Percentiles rank a stretch among this genome's conserved stretches.
phyloP scores from a whole-genome alignment of 192 early-diverging fungal species.

The Umbelopsis sp. region DNA sequence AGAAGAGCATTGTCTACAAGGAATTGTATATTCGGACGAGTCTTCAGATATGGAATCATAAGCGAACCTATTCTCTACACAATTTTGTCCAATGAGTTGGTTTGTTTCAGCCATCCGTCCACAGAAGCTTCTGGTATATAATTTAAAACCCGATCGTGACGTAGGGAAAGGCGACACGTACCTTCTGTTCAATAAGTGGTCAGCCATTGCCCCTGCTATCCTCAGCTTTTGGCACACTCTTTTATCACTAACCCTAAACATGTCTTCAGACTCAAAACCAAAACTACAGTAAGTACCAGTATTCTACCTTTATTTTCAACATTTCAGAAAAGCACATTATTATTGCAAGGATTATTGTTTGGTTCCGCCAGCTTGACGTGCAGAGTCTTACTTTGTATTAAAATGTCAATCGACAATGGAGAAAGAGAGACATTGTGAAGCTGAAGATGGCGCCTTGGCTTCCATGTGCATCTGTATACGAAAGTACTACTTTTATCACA shows the following conservation, averaged over 20 bases:
- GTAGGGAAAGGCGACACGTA: slow-evolving; percentile 15
- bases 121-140: neutral
- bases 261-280: slow-evolving; percentile 17
- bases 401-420: no score
- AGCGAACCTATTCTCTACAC: no score
- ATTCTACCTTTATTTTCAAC: neutral
- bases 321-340: neutral
- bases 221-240: neutral
- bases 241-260: neutral
- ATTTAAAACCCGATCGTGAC: slow-evolving; percentile 13
- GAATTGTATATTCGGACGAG: no score
- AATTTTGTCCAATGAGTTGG: no score
- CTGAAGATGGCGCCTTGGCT: neutral
- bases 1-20: no score
- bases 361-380: neutral
- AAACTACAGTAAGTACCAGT: slow-evolving; percentile 8
- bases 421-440: no score
- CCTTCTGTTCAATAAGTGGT: slow-evolving; percentile 2
- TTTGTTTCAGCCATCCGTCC: neutral
- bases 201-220: neutral
- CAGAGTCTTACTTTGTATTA: no score
- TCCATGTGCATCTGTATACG: neutral
- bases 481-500: neutral
- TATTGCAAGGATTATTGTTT: neutral
- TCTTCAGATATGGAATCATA: no score